These are phyloP conservation scores for Pelomyxa schiedti DNA, from an alignment of 78 protist genomes.

Conservation along the genomic window DNA sequence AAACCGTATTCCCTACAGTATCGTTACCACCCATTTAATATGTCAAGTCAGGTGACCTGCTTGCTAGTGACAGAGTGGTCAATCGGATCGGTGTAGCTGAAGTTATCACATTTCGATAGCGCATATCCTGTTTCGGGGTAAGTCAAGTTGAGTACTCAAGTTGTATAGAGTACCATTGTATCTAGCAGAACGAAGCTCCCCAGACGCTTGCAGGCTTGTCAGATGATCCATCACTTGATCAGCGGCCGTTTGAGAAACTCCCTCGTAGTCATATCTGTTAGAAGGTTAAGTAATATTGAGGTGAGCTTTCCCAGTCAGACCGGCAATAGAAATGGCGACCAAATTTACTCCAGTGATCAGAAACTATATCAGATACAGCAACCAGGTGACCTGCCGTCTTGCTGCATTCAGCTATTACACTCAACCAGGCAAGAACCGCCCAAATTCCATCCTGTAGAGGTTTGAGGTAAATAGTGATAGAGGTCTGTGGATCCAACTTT, in stretches of 20 bases:
- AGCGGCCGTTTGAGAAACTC: slow-evolving; percentile 45
- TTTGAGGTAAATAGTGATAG: too few species aligned
- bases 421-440: slow-evolving; percentile 83
- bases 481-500: too few species aligned
- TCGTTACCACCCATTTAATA: too few species aligned
- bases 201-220: not conserved
- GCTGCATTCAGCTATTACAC: slow-evolving; percentile 46
- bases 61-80: slow-evolving; percentile 49
- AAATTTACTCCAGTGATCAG: slow-evolving; percentile 69
- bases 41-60: not conserved
- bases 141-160: too few species aligned
- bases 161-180: too few species aligned
- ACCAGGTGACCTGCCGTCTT: slow-evolving; percentile 18
- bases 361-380: slow-evolving; percentile 52
- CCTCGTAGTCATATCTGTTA: slow-evolving; percentile 77
- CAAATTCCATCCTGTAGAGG: slow-evolving; percentile 98
- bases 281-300: not conserved
- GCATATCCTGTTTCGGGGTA: too few species aligned
- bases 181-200: not conserved
- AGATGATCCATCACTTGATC: slow-evolving; percentile 42
- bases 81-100: slow-evolving; percentile 81
- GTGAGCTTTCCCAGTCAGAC: not conserved
- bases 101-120: slow-evolving; percentile 49
- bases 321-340: slow-evolving; percentile 87
- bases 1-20: slow-evolving; percentile 83